These are phyloP conservation scores for Tolypocladium pustulatum DNA, from an alignment of 2,329 filamentous ascomycete species.

Conservation along the genomic window DNA sequence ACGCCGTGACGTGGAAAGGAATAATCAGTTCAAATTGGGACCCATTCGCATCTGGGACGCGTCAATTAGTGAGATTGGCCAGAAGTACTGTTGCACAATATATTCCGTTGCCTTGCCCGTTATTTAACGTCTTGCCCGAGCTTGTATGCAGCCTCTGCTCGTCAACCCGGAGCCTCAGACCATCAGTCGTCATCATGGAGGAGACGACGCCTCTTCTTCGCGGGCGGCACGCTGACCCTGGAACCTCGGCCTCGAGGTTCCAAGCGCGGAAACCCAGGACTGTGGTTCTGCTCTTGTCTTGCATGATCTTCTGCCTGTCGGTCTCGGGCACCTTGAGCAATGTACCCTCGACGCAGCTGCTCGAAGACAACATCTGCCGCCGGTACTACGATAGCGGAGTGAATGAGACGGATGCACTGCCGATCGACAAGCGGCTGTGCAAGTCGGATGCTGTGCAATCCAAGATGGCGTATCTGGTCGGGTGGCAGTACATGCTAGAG, in stretches of 20 bases:
- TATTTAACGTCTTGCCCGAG: background rate
- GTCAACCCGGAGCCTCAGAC: background rate
- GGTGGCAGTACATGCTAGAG: conserved; percentile 1
- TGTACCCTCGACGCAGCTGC: conserved; percentile 2
- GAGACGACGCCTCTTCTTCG: conserved; percentile 1
- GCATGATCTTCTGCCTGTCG: conserved; percentile 2
- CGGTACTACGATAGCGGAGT: background rate
- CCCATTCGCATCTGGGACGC: background rate
- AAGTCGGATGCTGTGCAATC: conserved; percentile 3
- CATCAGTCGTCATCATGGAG: background rate
- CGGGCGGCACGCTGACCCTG: background rate
- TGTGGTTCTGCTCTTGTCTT: conserved; percentile 1
- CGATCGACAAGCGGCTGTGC: background rate
- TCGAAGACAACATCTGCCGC: conserved; percentile 3
- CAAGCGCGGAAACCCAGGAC: background rate
- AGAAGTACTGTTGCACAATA: background rate
- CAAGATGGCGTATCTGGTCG: conserved; percentile 2
- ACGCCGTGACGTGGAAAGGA: background rate
- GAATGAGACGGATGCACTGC: background rate
- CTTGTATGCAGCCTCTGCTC: background rate
- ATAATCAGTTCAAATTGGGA: background rate
- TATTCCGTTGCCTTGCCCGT: background rate
- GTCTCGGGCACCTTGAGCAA: background rate
- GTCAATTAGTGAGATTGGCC: background rate
- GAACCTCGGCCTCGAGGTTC: background rate